Evolutionary conservation across 805 yeast genomes (phyloP).

Genomic region (Candida berthetii): DNA sequence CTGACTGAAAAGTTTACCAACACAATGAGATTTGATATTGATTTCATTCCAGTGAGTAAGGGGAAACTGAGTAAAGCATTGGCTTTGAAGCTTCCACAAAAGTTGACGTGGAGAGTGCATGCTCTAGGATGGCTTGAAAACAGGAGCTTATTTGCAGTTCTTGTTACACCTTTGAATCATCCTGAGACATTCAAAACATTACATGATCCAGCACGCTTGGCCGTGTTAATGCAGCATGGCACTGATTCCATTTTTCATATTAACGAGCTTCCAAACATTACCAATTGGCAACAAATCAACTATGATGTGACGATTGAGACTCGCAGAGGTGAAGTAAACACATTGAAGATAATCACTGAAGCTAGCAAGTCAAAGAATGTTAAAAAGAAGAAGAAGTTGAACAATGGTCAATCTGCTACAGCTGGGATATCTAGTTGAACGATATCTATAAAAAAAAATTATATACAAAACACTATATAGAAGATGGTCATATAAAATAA

Average conservation of each 20-base stretch:
- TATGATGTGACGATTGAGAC: conserved; percentile 1
- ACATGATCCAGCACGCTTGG: not conserved
- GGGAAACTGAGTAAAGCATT: conserved; percentile 3
- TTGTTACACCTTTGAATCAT: not conserved
- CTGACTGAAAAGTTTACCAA: conserved; percentile 9
- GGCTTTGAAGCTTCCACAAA: conserved; percentile 8
- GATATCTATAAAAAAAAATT: not conserved
- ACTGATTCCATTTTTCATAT: conserved; percentile 1
- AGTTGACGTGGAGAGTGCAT: not conserved
- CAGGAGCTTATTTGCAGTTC: not conserved
- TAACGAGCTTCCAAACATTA: conserved; percentile 9
- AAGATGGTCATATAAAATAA: not conserved
- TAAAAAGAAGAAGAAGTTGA: not conserved
- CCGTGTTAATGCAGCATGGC: not conserved
- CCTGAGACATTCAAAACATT: not conserved
- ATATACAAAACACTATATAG: not conserved
- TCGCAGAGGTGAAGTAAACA: not conserved
- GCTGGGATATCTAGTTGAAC: too few relatives aligned
- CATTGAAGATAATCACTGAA: not conserved
- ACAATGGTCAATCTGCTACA: not conserved
- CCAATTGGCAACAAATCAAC: conserved; percentile 11
- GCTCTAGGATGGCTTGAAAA: not conserved
- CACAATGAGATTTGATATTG: conserved; percentile 12
- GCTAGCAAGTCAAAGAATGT: not conserved
- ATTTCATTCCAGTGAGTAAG: conserved; percentile 12